Evolutionary conservation across 192 early-diverging fungal species (phyloP).

Genomic region (Entomortierella lignicola): DNA sequence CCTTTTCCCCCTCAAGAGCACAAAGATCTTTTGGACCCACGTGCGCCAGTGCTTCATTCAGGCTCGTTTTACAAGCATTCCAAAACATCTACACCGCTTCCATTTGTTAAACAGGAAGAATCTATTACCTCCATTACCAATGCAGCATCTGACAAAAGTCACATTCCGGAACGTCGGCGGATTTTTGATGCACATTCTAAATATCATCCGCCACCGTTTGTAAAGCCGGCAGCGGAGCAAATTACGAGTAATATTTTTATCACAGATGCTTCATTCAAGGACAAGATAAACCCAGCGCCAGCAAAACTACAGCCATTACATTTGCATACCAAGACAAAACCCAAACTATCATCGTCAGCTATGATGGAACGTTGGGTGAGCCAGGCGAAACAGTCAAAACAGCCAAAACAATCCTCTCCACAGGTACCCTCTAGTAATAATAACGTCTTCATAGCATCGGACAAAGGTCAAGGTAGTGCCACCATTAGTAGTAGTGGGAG

Average conservation of each 20-base stretch:
- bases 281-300: background rate
- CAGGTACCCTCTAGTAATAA: too few relatives aligned
- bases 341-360: background rate
- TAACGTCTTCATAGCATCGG: too few relatives aligned
- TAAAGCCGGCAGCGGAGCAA: conserved; percentile 12
- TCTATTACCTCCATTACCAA: background rate
- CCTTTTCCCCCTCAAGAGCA: background rate
- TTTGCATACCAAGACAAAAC: background rate
- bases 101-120: conserved; percentile 9
- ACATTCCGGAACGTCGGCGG: background rate
- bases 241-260: conserved; percentile 9
- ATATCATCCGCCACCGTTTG: conserved; percentile 7
- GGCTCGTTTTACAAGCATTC: background rate
- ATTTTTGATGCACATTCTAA: background rate
- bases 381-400: background rate
- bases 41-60: background rate
- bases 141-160: background rate
- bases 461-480: background rate
- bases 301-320: background rate
- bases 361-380: conserved; percentile 23
- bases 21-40: background rate
- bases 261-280: background rate
- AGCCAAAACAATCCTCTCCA: too few relatives aligned
- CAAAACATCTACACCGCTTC: background rate
- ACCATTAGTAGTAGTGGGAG: background rate